phyloP scores from a whole-genome alignment of 352 stramenopile species.

The Pythium brachiatum region DNA sequence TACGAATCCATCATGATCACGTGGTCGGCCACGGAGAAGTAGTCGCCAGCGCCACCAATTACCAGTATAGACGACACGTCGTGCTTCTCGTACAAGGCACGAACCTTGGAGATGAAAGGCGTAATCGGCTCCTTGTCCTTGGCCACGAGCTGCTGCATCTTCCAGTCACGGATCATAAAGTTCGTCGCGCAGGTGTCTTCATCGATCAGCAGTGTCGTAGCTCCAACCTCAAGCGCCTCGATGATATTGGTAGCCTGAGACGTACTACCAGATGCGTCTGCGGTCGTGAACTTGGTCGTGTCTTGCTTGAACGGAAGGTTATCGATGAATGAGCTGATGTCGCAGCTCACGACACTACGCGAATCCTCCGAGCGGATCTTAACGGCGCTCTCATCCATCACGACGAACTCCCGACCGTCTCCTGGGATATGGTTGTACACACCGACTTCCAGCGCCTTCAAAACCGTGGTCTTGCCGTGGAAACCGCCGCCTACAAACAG shows the following conservation, averaged over 20 bases:
- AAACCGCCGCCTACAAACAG: slow-evolving; percentile 97
- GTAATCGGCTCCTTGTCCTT: slow-evolving; percentile 97
- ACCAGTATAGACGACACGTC: slow-evolving; percentile 94
- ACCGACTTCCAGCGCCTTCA: slow-evolving; percentile 92
- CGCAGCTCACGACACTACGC: slow-evolving; percentile 84
- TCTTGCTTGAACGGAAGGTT: slow-evolving; percentile 95
- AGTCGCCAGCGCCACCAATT: slow-evolving; percentile 95
- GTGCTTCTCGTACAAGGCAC: slow-evolving; percentile 86
- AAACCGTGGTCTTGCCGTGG: slow-evolving; percentile 97
- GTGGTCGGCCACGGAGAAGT: slow-evolving; percentile 95
- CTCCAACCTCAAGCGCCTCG: slow-evolving; percentile 90
- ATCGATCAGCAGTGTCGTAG: slow-evolving; percentile 93
- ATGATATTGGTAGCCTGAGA: slow-evolving; percentile 97
- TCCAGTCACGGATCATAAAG: slow-evolving; percentile 98
- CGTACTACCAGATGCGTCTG: slow-evolving; percentile 95
- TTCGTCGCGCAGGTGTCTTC: slow-evolving; percentile 98
- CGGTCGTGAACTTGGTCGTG: slow-evolving; percentile 90
- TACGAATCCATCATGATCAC: slow-evolving; percentile 98
- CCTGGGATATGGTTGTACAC: slow-evolving; percentile 96
- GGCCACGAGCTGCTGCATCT: slow-evolving; percentile 96
- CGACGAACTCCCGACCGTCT: slow-evolving; percentile 95
- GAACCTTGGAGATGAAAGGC: slow-evolving; percentile 95
- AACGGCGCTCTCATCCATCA: slow-evolving; percentile 77
- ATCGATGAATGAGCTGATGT: slow-evolving; percentile 96
- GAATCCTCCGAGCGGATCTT: slow-evolving; percentile 97